Evolutionary conservation across 2,329 filamentous ascomycete genomes (phyloP).

Genomic region (Venturia effusa): DNA sequence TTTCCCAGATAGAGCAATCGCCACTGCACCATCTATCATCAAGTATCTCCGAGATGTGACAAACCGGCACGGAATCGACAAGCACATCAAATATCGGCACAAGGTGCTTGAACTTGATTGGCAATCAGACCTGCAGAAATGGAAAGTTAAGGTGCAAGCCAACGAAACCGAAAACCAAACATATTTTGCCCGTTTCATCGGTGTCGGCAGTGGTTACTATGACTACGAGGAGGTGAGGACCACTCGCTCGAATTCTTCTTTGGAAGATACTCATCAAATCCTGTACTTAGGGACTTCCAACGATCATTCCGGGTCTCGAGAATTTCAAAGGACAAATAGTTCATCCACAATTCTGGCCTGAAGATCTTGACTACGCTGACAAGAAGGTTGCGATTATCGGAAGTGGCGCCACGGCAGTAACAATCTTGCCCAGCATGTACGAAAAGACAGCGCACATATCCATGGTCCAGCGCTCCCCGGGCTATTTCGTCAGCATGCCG

Average conservation of each 20-base stretch:
- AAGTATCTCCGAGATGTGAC: slow-evolving; percentile 35
- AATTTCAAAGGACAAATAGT: slow-evolving; percentile 52
- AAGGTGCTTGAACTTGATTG: slow-evolving; percentile 32
- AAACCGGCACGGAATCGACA: slow-evolving; percentile 33
- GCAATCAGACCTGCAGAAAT: slow-evolving; percentile 37
- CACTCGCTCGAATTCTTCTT: too few relatives aligned
- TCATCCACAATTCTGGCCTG: slow-evolving; percentile 69
- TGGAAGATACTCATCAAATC: too few relatives aligned
- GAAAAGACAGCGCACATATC: slow-evolving; percentile 57
- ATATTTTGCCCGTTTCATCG: too few relatives aligned
- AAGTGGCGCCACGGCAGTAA: slow-evolving; percentile 69
- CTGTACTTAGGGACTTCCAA: too few relatives aligned
- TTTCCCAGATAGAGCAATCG: too few relatives aligned
- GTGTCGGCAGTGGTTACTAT: too few relatives aligned
- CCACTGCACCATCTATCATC: slow-evolving; percentile 32
- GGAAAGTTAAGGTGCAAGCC: slow-evolving; percentile 26
- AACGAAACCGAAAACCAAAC: slow-evolving; percentile 22
- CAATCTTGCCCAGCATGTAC: slow-evolving; percentile 59
- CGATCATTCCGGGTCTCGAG: slow-evolving; percentile 55
- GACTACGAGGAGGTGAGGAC: too few relatives aligned
- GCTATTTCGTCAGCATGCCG: slow-evolving; percentile 56
- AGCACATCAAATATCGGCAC: slow-evolving; percentile 34
- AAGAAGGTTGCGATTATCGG: slow-evolving; percentile 66
- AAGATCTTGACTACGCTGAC: slow-evolving; percentile 51
- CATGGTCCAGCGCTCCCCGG: slow-evolving; percentile 71